These are phyloP conservation scores for Boechera retrofracta DNA, from an alignment of 345 rosid genomes.

Conservation along the genomic window DNA sequence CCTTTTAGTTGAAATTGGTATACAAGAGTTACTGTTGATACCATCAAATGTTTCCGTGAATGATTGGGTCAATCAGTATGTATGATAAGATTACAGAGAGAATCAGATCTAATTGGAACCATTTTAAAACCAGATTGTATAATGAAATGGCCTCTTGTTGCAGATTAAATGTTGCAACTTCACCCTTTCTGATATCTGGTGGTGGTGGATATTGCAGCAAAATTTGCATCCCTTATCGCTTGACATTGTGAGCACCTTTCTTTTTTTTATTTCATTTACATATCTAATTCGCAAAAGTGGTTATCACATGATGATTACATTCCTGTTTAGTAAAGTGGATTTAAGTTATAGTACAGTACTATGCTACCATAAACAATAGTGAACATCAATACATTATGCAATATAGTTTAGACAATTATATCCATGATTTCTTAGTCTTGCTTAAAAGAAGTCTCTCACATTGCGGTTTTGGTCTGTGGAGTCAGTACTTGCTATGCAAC, in stretches of 20 bases:
- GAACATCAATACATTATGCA: background rate
- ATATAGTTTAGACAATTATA: background rate
- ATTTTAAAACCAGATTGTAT: background rate
- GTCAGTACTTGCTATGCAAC: constrained; percentile 45
- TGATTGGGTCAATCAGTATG: background rate
- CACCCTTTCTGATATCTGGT: constrained; percentile 13
- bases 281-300: background rate
- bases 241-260: constrained; percentile 36
- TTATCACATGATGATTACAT: constrained; percentile 12
- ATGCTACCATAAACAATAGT: constrained; percentile 15
- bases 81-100: background rate
- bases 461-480: constrained; percentile 10
- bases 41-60: background rate
- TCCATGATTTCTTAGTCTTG: background rate
- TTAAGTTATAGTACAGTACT: constrained; percentile 6
- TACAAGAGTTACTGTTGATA: background rate
- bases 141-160: constrained; percentile 5
- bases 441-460: constrained; percentile 20
- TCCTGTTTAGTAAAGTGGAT: constrained; percentile 9
- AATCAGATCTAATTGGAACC: constrained; percentile 1
- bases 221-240: constrained; percentile 34
- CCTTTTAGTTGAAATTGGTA: constrained; percentile 1
- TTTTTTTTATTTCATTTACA: background rate
- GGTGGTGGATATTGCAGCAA: constrained; percentile 31
- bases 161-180: constrained; percentile 35